phyloP scores from a whole-genome alignment of 2,329 filamentous ascomycete genomes.

The Ceratocystis cacaofunesta region DNA sequence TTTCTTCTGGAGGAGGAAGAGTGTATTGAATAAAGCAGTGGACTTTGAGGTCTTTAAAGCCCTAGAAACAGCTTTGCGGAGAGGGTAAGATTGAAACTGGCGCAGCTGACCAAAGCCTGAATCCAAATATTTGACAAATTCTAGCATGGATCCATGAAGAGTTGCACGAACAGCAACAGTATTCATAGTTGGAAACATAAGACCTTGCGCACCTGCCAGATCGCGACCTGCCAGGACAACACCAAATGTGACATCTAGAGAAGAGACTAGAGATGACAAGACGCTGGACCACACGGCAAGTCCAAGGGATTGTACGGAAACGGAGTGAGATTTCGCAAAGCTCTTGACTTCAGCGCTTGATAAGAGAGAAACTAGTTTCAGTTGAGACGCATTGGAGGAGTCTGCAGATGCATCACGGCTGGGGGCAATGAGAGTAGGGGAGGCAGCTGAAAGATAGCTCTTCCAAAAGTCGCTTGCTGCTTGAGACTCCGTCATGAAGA shows the following conservation, averaged over 20 bases:
- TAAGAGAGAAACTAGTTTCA: constrained; percentile 23
- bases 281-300: constrained; percentile 55
- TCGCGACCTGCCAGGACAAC: constrained; percentile 76
- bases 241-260: constrained; percentile 67
- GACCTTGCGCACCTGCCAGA: constrained; percentile 46
- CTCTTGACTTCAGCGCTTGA: constrained; percentile 26
- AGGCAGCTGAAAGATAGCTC: constrained; percentile 36
- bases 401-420: not conserved
- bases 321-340: not conserved
- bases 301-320: constrained; percentile 13
- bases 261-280: constrained; percentile 45
- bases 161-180: constrained; percentile 62
- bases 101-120: constrained; percentile 49
- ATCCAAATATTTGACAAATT: constrained; percentile 61
- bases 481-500: not conserved
- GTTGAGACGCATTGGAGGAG: not conserved
- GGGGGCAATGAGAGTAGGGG: not conserved
- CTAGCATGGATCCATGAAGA: constrained; percentile 49
- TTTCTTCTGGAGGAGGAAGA: constrained; percentile 36
- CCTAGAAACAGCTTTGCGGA: constrained; percentile 50
- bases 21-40: constrained; percentile 36
- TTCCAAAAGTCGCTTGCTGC: constrained; percentile 50
- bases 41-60: constrained; percentile 18
- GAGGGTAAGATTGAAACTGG: constrained; percentile 62
- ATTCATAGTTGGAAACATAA: constrained; percentile 87